phyloP scores from a whole-genome alignment of 495 filamentous ascomycete species.

The Talaromyces nanjingensis region DNA sequence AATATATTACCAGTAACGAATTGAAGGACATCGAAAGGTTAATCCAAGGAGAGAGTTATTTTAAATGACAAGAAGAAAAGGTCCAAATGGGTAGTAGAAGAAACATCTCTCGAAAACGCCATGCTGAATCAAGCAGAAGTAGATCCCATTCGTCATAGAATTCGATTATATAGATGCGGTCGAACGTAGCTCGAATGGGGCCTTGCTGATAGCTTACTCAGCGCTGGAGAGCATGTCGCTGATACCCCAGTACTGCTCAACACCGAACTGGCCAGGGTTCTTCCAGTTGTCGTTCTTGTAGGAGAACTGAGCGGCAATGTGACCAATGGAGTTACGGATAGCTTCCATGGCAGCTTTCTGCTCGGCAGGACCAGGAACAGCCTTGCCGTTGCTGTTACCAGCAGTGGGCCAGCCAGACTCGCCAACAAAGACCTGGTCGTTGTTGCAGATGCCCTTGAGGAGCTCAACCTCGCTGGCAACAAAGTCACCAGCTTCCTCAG shows the following conservation, averaged over 20 bases:
- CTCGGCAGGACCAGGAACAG: constrained; percentile 56
- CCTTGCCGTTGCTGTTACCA: constrained; percentile 62
- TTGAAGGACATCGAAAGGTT: neutral
- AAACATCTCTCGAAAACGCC: constrained; percentile 4
- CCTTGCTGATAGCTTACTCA: neutral
- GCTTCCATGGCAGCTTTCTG: constrained; percentile 65
- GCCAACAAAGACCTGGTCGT: constrained; percentile 59
- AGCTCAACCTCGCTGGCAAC: constrained; percentile 57
- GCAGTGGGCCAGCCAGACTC: constrained; percentile 86
- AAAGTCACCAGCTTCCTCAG: constrained; percentile 66
- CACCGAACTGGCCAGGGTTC: constrained; percentile 54
- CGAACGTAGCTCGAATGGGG: neutral
- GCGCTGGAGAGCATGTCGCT: neutral
- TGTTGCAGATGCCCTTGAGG: constrained; percentile 58
- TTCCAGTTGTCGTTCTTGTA: constrained; percentile 82
- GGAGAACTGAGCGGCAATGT: constrained; percentile 68
- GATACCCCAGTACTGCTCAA: constrained; percentile 74
- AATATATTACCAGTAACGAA: constrained; percentile 2
- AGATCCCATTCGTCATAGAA: neutral
- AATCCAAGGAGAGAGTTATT: constrained; percentile 5
- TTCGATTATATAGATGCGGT: neutral
- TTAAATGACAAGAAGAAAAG: constrained; percentile 7
- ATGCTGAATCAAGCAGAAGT: constrained; percentile 1
- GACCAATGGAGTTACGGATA: constrained; percentile 51
- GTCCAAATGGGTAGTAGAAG: neutral